Conservation (phyloP, 1,139 yeast species). For the Taiozyma sp. region DNA sequence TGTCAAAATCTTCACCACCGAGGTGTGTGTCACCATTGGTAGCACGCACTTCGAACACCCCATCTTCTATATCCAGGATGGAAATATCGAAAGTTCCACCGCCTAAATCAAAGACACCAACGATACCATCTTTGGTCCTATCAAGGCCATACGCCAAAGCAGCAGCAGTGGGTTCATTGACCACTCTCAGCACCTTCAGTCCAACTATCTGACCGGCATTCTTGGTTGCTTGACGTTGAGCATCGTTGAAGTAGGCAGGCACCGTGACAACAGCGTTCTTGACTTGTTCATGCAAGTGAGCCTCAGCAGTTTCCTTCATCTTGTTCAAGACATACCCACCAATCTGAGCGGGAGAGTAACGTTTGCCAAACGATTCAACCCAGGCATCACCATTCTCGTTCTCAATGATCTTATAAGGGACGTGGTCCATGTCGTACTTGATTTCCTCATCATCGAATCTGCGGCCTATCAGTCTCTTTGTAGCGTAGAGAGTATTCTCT, state of each 20-base stretch:
- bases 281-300: conserved; percentile 35
- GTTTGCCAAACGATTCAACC: conserved; percentile 28
- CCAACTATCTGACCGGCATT: conserved; percentile 67
- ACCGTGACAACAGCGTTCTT: conserved; percentile 72
- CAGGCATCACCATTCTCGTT: conserved; percentile 62
- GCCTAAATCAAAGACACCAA: conserved; percentile 79
- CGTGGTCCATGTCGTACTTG: conserved; percentile 49
- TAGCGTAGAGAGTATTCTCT: conserved; percentile 67
- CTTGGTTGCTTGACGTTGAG: conserved; percentile 77
- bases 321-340: conserved; percentile 47
- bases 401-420: conserved; percentile 52
- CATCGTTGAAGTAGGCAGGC: conserved; percentile 76
- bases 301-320: conserved; percentile 55
- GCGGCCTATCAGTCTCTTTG: conserved; percentile 71
- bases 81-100: conserved; percentile 86
- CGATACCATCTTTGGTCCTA: conserved; percentile 52
- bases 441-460: conserved; percentile 60
- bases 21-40: conserved; percentile 85
- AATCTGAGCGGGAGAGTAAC: conserved; percentile 52
- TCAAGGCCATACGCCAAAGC: conserved; percentile 72
- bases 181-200: conserved; percentile 60
- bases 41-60: conserved; percentile 76
- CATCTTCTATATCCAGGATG: conserved; percentile 72
- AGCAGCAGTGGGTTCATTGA: conserved; percentile 82
- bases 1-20: conserved; percentile 83